These are phyloP conservation scores for Neurospora sp. DNA, from an alignment of 495 filamentous ascomycete species.

Conservation along the genomic window DNA sequence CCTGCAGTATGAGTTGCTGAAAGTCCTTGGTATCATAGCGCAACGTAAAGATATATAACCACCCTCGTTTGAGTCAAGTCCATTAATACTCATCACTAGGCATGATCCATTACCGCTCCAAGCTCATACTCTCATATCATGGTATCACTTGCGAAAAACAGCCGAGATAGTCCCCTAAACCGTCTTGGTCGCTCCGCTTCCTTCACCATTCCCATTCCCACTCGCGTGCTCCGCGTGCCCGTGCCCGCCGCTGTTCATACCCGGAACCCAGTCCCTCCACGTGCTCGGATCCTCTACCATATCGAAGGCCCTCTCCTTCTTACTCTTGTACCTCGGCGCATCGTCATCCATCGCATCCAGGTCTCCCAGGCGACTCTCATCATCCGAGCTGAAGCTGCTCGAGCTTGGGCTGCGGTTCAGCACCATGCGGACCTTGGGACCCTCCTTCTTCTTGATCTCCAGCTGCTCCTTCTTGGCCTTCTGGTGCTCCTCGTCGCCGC, in stretches of 20 bases:
- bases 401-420: constrained; percentile 47
- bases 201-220: not conserved
- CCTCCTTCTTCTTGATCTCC: constrained; percentile 50
- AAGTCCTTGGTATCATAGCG: not conserved
- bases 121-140: not conserved
- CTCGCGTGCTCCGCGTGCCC: not conserved
- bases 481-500: constrained; percentile 56
- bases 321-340: constrained; percentile 23
- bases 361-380: constrained; percentile 63
- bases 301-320: constrained; percentile 36
- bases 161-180: not conserved
- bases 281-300: constrained; percentile 27
- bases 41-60: not conserved
- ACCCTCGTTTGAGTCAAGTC: not conserved
- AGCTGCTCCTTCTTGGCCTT: constrained; percentile 38
- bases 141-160: not conserved
- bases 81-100: not conserved
- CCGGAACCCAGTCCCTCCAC: constrained; percentile 17
- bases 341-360: constrained; percentile 22
- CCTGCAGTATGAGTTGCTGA: too few relatives aligned
- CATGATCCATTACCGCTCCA: not conserved
- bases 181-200: not conserved
- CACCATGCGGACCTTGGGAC: constrained; percentile 51
- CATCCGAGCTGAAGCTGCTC: constrained; percentile 57
- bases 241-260: not conserved